A percentile compares a stretch with the other conserved stretches of the same genome.
Conservation (phyloP, 1,139 yeast species). For the Suhomyces ambrosiae region DNA sequence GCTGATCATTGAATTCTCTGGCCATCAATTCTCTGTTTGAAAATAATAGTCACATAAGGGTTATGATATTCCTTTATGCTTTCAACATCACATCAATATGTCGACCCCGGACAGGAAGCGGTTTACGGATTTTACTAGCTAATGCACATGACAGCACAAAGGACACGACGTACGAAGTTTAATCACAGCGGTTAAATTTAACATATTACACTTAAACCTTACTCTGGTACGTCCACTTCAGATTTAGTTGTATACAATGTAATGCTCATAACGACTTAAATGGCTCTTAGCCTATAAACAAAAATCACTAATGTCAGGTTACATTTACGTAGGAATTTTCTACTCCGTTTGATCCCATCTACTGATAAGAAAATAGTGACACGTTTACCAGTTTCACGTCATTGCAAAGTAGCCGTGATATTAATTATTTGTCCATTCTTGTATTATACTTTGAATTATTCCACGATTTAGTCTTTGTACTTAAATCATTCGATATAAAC, state of each 20-base stretch:
- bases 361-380: too few relatives aligned
- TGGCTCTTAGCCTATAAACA: too few relatives aligned
- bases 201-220: slow-evolving; percentile 3
- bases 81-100: not conserved
- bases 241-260: slow-evolving; percentile 1
- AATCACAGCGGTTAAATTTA: not conserved
- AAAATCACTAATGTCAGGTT: too few relatives aligned
- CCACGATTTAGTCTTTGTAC: not conserved
- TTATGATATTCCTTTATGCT: not conserved
- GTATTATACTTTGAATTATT: not conserved
- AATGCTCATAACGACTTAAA: too few relatives aligned
- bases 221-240: not conserved
- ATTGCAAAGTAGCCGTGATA: too few relatives aligned
- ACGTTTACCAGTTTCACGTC: too few relatives aligned
- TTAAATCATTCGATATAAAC: slow-evolving; percentile 3
- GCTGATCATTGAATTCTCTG: slow-evolving; percentile 3
- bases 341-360: too few relatives aligned
- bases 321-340: too few relatives aligned
- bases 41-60: too few relatives aligned
- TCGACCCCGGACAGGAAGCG: not conserved
- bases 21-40: not conserved
- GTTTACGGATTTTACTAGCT: not conserved
- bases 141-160: slow-evolving; percentile 1
- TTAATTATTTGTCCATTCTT: too few relatives aligned
- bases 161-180: not conserved